Conservation (phyloP, 208 protist genomes). For the Leishmania tarentolae region DNA sequence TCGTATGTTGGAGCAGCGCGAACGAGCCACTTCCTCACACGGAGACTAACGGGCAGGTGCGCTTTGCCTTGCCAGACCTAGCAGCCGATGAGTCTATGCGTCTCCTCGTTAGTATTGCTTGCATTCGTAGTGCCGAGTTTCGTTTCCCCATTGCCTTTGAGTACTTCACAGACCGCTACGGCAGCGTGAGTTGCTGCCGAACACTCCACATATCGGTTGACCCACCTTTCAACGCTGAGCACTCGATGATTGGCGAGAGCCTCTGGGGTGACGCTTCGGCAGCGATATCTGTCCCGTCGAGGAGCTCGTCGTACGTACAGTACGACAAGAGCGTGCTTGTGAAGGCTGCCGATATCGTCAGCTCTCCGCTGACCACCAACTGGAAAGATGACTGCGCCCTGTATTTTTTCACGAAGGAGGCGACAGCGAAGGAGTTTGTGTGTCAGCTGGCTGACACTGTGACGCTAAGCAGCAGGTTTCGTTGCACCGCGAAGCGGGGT, state of each 20-base stretch:
- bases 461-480: constrained; percentile 50
- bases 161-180: constrained; percentile 32
- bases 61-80: constrained; percentile 24
- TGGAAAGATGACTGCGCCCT: constrained; percentile 44
- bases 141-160: constrained; percentile 35
- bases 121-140: constrained; percentile 40
- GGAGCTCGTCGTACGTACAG: constrained; percentile 27
- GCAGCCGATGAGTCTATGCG: constrained; percentile 13
- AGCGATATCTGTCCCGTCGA: constrained; percentile 26
- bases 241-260: constrained; percentile 24
- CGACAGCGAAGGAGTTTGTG: constrained; percentile 25
- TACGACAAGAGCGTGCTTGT: constrained; percentile 41
- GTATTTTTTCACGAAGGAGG: constrained; percentile 38
- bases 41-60: constrained; percentile 11
- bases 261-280: constrained; percentile 13
- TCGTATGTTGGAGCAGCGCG: constrained; percentile 19
- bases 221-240: constrained; percentile 40
- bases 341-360: constrained; percentile 31
- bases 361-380: constrained; percentile 24
- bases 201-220: constrained; percentile 34
- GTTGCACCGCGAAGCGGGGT: constrained; percentile 45
- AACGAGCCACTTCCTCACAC: constrained; percentile 9
- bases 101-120: constrained; percentile 28
- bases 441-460: constrained; percentile 36
- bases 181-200: constrained; percentile 21